phyloP scores from a whole-genome alignment of 495 filamentous ascomycete genomes.

The Penicillium chermesinum region DNA sequence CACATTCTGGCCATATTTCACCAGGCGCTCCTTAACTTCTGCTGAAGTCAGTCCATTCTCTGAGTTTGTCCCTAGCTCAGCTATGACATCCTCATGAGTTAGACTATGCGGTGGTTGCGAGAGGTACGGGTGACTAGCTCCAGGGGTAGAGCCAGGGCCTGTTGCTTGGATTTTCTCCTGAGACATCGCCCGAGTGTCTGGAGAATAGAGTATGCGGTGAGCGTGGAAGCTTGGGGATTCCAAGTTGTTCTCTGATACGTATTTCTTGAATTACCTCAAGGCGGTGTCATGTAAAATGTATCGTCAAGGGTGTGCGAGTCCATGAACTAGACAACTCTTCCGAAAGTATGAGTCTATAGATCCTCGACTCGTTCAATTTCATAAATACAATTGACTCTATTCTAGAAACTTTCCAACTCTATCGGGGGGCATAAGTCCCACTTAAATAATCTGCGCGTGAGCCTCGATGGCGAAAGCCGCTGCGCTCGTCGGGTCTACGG shows the following conservation, averaged over 20 bases:
- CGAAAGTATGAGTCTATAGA: conserved; percentile 1
- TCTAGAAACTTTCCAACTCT: conserved; percentile 1
- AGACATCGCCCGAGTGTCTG: conserved; percentile 33
- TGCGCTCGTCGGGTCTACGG: background rate
- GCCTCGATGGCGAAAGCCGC: conserved; percentile 16
- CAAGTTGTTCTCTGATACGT: conserved; percentile 3
- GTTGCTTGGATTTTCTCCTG: conserved; percentile 33
- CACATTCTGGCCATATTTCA: conserved; percentile 57
- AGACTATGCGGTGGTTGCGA: conserved; percentile 63
- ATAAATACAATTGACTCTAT: conserved; percentile 12
- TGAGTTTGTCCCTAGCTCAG: conserved; percentile 53
- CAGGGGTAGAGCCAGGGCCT: conserved; percentile 29
- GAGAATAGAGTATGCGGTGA: too few relatives aligned
- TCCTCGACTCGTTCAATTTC: conserved; percentile 6
- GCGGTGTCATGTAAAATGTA: conserved; percentile 35
- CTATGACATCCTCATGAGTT: conserved; percentile 45
- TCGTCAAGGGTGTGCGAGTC: conserved; percentile 33
- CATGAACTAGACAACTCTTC: conserved; percentile 25
- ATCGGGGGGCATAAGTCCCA: background rate
- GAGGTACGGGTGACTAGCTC: conserved; percentile 25
- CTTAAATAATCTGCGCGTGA: conserved; percentile 16
- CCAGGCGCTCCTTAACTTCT: conserved; percentile 52
- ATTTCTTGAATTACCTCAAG: conserved; percentile 29
- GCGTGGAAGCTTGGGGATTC: too few relatives aligned
- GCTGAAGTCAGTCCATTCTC: conserved; percentile 55